These are phyloP conservation scores for Sphaerulina vaccinii DNA, from an alignment of 2,329 filamentous ascomycete genomes.

Conservation along the genomic window DNA sequence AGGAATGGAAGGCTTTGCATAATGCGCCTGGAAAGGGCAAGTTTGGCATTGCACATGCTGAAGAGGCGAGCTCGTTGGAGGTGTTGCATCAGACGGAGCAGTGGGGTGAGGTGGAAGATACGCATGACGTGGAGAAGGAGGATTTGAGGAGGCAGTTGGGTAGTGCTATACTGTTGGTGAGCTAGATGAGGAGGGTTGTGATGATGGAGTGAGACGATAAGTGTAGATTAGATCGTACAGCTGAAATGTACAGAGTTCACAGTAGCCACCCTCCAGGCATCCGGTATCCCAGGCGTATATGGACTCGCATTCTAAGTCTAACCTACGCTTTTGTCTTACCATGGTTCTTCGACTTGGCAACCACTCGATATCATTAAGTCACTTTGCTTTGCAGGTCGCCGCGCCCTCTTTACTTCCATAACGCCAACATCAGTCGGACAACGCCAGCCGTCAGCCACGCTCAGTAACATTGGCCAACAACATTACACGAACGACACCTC, in stretches of 20 bases:
- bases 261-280: too few species aligned
- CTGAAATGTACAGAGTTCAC: not conserved
- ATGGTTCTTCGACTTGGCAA: too few species aligned
- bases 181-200: slow-evolving; percentile 22
- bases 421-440: too few species aligned
- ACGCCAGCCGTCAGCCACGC: too few species aligned
- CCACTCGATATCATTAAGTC: too few species aligned
- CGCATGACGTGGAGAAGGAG: slow-evolving; percentile 92
- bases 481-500: too few species aligned
- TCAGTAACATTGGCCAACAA: too few species aligned
- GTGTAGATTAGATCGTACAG: not conserved
- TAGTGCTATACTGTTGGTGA: slow-evolving; percentile 76
- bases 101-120: slow-evolving; percentile 98
- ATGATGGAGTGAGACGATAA: not conserved
- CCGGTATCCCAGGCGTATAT: too few species aligned
- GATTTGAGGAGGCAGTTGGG: slow-evolving; percentile 85
- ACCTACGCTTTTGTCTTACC: too few species aligned
- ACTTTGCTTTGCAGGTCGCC: too few species aligned
- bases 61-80: slow-evolving; percentile 74
- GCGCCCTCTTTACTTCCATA: too few species aligned
- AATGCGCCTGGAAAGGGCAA: slow-evolving; percentile 40
- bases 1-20: slow-evolving; percentile 60
- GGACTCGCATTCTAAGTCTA: too few species aligned
- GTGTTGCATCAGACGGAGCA: slow-evolving; percentile 84
- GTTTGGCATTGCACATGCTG: slow-evolving; percentile 83